These are phyloP conservation scores for Termitomyces sp. DNA, from an alignment of 1,284 basidiomycete species.

Conservation along the genomic window DNA sequence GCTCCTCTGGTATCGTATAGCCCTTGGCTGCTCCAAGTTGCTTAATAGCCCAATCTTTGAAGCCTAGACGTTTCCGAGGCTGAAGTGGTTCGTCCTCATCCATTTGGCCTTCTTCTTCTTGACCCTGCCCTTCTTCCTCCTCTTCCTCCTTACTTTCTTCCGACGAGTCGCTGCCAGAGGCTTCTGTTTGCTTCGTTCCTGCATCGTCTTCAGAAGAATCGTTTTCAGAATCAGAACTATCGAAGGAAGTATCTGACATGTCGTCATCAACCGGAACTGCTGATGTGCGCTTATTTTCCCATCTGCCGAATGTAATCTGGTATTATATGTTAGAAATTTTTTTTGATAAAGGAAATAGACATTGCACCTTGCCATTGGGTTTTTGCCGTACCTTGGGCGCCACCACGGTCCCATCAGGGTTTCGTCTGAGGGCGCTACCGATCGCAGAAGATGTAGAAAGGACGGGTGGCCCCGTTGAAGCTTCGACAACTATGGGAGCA, in stretches of 20 bases:
- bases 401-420: slow-evolving; percentile 50
- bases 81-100: slow-evolving; percentile 19
- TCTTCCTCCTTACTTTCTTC: slow-evolving; percentile 23
- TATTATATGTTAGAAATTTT: slow-evolving; percentile 1
- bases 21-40: slow-evolving; percentile 63
- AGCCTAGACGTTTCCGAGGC: slow-evolving; percentile 43
- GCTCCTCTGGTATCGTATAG: slow-evolving; percentile 28
- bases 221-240: slow-evolving; percentile 70
- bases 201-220: slow-evolving; percentile 41
- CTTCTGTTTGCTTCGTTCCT: slow-evolving; percentile 19
- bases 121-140: slow-evolving; percentile 23
- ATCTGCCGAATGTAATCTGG: slow-evolving; percentile 36
- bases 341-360: slow-evolving; percentile 1
- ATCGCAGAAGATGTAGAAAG: slow-evolving; percentile 25
- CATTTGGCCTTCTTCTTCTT: slow-evolving; percentile 24
- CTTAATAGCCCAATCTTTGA: slow-evolving; percentile 83
- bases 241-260: slow-evolving; percentile 62
- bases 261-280: slow-evolving; percentile 18
- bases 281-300: slow-evolving; percentile 31
- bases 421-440: slow-evolving; percentile 58
- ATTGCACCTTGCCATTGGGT: slow-evolving; percentile 37
- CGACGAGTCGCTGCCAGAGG: slow-evolving; percentile 14
- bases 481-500: background rate
- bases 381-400: slow-evolving; percentile 43
- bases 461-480: background rate